These are phyloP conservation scores for Dysphania ambrosioides DNA, from an alignment of 148 eudicot species.

Conservation along the genomic window DNA sequence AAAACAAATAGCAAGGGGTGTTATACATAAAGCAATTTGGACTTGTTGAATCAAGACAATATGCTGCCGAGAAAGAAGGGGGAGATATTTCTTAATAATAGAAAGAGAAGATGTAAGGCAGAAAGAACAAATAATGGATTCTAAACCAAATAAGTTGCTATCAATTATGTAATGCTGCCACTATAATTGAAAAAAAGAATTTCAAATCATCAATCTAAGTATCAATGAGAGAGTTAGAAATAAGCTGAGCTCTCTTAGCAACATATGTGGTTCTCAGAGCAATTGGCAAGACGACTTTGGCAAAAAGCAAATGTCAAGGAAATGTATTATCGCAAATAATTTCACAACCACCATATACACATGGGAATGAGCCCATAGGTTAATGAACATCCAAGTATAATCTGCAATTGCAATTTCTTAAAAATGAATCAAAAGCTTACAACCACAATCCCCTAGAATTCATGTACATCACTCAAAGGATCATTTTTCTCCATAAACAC, in stretches of 20 bases:
- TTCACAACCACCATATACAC: background rate
- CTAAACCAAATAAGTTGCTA: background rate
- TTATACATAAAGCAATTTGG: background rate
- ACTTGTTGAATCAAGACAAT: background rate
- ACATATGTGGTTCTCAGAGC: background rate
- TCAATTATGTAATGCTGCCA: background rate
- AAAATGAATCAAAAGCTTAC: background rate
- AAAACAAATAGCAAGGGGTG: background rate
- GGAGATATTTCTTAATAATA: too few relatives aligned
- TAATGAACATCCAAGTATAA: too few relatives aligned
- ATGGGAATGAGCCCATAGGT: too few relatives aligned
- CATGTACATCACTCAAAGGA: background rate
- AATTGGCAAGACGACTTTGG: background rate
- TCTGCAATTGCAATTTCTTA: background rate
- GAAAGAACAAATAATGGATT: background rate
- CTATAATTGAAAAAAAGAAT: background rate
- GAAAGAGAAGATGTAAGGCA: too few relatives aligned
- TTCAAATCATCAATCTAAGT: background rate
- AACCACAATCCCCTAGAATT: background rate
- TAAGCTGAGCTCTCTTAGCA: background rate
- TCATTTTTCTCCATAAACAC: too few relatives aligned
- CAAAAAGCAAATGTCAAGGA: too few relatives aligned
- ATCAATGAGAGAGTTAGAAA: background rate
- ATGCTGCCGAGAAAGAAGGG: background rate
- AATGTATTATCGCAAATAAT: too few relatives aligned